These are phyloP conservation scores for Gossypium ekmanianum DNA, from an alignment of 345 rosid species.

Conservation along the genomic window DNA sequence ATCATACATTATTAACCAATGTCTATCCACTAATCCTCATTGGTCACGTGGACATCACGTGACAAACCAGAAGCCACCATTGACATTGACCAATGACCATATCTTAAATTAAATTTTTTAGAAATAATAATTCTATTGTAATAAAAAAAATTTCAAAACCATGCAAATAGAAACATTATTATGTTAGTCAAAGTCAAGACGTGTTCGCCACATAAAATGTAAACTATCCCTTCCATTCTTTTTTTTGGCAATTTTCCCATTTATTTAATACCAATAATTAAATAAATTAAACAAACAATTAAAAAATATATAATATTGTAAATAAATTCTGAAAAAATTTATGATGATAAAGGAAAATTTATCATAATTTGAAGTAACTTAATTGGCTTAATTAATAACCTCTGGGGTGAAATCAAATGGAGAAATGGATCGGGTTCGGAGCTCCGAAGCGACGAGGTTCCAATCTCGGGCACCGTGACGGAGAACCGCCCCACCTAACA, in stretches of 20 bases:
- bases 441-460: conserved; percentile 70
- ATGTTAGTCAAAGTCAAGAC: conserved; percentile 25
- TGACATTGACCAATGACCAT: conserved; percentile 10
- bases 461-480: conserved; percentile 80
- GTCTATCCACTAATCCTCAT: not conserved
- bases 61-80: conserved; percentile 11
- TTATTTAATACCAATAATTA: not conserved
- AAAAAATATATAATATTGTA: not conserved
- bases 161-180: conserved; percentile 9
- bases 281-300: not conserved
- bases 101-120: not conserved
- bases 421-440: conserved; percentile 57
- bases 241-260: not conserved
- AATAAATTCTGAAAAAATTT: not conserved
- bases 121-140: not conserved
- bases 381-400: conserved; percentile 33
- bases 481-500: conserved; percentile 85
- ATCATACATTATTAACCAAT: not conserved
- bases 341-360: not conserved
- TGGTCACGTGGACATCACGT: conserved; percentile 16
- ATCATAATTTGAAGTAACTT: not conserved
- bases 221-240: no score
- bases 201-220: conserved; percentile 14
- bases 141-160: not conserved
- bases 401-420: conserved; percentile 58